Evolutionary conservation across 192 early-diverging fungal genomes (phyloP).

Genomic region (Linnemannia elongata): DNA sequence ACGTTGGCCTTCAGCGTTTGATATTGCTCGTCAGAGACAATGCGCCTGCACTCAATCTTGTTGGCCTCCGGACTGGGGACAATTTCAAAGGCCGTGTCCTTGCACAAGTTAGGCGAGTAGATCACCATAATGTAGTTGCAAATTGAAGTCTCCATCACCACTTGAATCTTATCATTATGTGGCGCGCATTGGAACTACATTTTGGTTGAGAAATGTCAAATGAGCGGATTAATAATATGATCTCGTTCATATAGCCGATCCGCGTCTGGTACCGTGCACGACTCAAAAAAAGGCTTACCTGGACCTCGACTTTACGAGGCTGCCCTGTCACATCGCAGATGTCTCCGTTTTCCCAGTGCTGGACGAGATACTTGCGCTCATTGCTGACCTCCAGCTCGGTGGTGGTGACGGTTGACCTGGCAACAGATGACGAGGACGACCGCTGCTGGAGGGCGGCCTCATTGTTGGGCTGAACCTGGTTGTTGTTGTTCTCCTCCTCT

Average conservation of each 20-base stretch:
- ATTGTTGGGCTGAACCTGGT: constrained; percentile 11
- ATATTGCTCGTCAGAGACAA: constrained; percentile 70
- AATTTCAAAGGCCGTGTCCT: constrained; percentile 66
- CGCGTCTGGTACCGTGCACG: background rate
- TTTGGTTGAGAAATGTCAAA: background rate
- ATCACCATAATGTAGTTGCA: constrained; percentile 88
- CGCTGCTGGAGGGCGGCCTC: constrained; percentile 16
- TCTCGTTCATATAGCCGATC: background rate
- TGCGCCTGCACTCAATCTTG: constrained; percentile 72
- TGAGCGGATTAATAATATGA: background rate
- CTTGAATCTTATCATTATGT: constrained; percentile 71
- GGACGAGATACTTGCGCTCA: constrained; percentile 73
- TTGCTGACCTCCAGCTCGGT: constrained; percentile 59
- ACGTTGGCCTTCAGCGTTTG: constrained; percentile 23
- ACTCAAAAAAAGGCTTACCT: constrained; percentile 50
- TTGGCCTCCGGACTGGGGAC: constrained; percentile 59
- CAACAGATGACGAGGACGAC: background rate
- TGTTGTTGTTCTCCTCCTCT: constrained; percentile 17
- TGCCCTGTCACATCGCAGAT: constrained; percentile 80
- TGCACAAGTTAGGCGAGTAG: constrained; percentile 80
- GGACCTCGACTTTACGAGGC: constrained; percentile 80
- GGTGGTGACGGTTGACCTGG: constrained; percentile 1
- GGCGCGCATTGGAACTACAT: constrained; percentile 84
- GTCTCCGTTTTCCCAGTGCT: constrained; percentile 81
- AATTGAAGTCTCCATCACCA: constrained; percentile 72